These are phyloP conservation scores for Ilyonectria robusta DNA, from an alignment of 2,329 filamentous ascomycete genomes.

Conservation along the genomic window DNA sequence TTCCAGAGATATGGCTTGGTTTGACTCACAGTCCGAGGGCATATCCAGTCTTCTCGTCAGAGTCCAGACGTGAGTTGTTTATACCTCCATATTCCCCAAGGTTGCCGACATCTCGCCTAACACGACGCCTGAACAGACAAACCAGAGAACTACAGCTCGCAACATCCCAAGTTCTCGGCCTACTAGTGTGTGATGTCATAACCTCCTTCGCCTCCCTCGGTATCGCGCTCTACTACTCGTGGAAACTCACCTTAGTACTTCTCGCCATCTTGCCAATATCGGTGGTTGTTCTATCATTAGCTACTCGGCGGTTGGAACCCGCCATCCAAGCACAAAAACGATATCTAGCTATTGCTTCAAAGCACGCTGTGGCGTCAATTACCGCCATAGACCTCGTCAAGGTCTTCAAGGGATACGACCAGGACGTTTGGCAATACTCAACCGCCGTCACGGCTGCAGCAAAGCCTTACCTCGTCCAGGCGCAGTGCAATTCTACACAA, in stretches of 20 bases:
- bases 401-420: constrained; percentile 81
- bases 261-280: constrained; percentile 81
- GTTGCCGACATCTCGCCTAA: fast-evolving
- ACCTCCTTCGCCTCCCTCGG: constrained; percentile 75
- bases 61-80: constrained; percentile 76
- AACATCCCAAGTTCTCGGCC: constrained; percentile 84
- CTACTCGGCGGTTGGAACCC: constrained; percentile 73
- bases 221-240: constrained; percentile 84
- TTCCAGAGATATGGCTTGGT: constrained; percentile 85
- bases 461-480: constrained; percentile 76
- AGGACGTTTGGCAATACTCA: constrained; percentile 78
- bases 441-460: constrained; percentile 70
- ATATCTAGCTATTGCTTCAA: constrained; percentile 79
- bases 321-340: constrained; percentile 79
- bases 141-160: constrained; percentile 86
- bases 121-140: constrained; percentile 68
- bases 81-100: not conserved
- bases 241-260: constrained; percentile 86
- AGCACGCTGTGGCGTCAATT: constrained; percentile 78
- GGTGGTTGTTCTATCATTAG: constrained; percentile 68
- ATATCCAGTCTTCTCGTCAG: constrained; percentile 79
- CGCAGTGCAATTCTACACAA: constrained; percentile 78
- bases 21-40: constrained; percentile 80
- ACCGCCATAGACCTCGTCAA: constrained; percentile 88
- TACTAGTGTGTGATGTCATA: constrained; percentile 74